Percentiles rank a stretch among this genome's conserved stretches.
Evolutionary conservation across 371 early-diverging fungal species (phyloP).

Genomic region (Conidiobolus incongruus): DNA sequence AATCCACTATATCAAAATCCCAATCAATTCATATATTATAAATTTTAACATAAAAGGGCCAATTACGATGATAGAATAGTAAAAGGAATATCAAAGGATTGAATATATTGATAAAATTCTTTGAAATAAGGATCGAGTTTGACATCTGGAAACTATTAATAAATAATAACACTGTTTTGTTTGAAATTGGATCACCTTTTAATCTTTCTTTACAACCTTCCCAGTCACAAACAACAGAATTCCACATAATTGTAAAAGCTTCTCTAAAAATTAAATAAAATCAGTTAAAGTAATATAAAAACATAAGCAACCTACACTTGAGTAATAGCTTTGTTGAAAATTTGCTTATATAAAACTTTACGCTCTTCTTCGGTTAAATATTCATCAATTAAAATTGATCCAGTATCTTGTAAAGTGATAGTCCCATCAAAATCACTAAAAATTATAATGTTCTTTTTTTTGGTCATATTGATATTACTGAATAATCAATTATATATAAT

Average conservation of each 20-base stretch:
- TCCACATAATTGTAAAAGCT: conserved; percentile 12
- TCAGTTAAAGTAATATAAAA: not conserved
- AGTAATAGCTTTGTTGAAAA: too few relatives aligned
- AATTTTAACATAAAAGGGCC: too few relatives aligned
- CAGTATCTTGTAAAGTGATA: conserved; percentile 12
- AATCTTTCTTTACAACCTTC: conserved; percentile 18
- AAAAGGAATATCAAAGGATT: conserved; percentile 13
- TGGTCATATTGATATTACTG: too few relatives aligned
- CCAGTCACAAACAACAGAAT: conserved; percentile 14
- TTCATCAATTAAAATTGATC: conserved; percentile 12
- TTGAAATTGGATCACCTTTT: conserved; percentile 5
- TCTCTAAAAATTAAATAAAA: conserved; percentile 5
- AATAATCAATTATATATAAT: too few relatives aligned
- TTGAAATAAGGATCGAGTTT: conserved; percentile 17
- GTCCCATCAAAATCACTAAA: conserved; percentile 17
- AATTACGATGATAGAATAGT: conserved; percentile 15
- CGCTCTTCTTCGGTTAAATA: conserved; percentile 10
- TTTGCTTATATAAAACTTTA: conserved; percentile 9
- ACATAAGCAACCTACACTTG: not conserved
- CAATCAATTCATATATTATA: too few relatives aligned
- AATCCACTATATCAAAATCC: too few relatives aligned
- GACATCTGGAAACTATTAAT: conserved; percentile 5
- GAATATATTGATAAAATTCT: conserved; percentile 9
- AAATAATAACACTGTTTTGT: not conserved
- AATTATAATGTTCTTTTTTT: too few relatives aligned